Evolutionary conservation across 2,329 filamentous ascomycete species (phyloP).

Genomic region (Fusarium albidum): DNA sequence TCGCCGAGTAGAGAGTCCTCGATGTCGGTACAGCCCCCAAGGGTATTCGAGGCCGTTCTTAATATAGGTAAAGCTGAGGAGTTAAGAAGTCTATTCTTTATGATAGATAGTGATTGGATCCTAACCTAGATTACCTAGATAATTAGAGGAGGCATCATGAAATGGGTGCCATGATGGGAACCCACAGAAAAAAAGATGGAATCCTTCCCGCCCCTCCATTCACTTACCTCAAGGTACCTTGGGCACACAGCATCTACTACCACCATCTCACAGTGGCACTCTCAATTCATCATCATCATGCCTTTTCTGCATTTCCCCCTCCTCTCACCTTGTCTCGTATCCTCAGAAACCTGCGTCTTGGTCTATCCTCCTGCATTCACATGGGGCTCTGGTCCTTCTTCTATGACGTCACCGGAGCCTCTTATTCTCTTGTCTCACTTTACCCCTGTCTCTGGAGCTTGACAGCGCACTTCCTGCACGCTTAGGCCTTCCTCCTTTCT

Average conservation of each 20-base stretch:
- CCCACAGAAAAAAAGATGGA: not conserved
- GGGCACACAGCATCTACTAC: no score
- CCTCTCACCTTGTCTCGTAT: conserved; percentile 6
- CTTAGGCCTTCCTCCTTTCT: not conserved
- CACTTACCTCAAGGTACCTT: no score
- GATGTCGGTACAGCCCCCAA: conserved; percentile 39
- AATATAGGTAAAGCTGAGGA: no score
- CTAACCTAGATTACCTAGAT: no score
- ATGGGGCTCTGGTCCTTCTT: conserved; percentile 6
- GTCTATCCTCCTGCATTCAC: conserved; percentile 1
- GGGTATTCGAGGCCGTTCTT: no score
- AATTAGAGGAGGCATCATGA: no score
- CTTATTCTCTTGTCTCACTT: conserved; percentile 1
- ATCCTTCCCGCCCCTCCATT: not conserved
- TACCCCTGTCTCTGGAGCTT: conserved; percentile 21
- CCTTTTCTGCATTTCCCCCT: conserved; percentile 1
- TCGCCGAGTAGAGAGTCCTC: conserved; percentile 29
- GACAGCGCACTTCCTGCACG: conserved; percentile 27
- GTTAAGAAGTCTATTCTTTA: no score
- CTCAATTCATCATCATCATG: conserved; percentile 5
- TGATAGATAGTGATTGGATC: no score
- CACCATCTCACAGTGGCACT: not conserved
- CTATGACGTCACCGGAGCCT: conserved; percentile 32
- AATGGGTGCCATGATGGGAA: conserved; percentile 10
- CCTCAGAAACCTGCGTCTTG: conserved; percentile 16